Evolutionary conservation across 768 basidiomycete genomes (phyloP).

Genomic region (Trichaptum fuscoviolaceum): DNA sequence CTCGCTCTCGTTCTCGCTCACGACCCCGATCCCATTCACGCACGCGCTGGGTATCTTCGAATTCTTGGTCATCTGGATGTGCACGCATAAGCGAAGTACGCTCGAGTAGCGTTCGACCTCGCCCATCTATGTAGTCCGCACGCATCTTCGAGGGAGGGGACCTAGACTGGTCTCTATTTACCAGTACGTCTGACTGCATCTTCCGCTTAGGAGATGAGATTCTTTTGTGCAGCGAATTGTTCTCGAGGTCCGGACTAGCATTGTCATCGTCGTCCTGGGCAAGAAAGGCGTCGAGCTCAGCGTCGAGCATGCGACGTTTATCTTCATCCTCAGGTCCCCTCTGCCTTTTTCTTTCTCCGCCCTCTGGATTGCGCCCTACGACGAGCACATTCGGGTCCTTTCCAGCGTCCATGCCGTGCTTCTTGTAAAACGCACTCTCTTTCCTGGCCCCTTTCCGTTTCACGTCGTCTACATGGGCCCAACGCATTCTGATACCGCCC

Average conservation of each 20-base stretch:
- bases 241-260: slow-evolving; percentile 45
- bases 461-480: slow-evolving; percentile 66
- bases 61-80: slow-evolving; percentile 32
- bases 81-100: slow-evolving; percentile 46
- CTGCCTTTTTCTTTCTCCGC: slow-evolving; percentile 28
- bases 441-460: slow-evolving; percentile 72
- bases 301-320: slow-evolving; percentile 12
- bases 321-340: slow-evolving; percentile 16
- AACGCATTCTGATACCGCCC: slow-evolving; percentile 66
- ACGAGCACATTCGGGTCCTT: slow-evolving; percentile 45
- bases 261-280: slow-evolving; percentile 24
- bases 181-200: slow-evolving; percentile 1
- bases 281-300: slow-evolving; percentile 13
- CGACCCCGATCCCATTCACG: slow-evolving; percentile 24
- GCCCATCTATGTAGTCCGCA: slow-evolving; percentile 52
- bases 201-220: not conserved
- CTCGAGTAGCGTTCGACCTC: slow-evolving; percentile 50
- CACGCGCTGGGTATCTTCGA: slow-evolving; percentile 39
- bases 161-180: slow-evolving; percentile 20
- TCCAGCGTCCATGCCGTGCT: slow-evolving; percentile 62
- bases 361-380: slow-evolving; percentile 21
- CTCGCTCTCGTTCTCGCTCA: slow-evolving; percentile 12
- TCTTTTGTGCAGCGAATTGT: not conserved
- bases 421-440: slow-evolving; percentile 75
- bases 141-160: slow-evolving; percentile 64